These are phyloP conservation scores for Venturia pyrina DNA, from an alignment of 2,329 filamentous ascomycete genomes.

Conservation along the genomic window DNA sequence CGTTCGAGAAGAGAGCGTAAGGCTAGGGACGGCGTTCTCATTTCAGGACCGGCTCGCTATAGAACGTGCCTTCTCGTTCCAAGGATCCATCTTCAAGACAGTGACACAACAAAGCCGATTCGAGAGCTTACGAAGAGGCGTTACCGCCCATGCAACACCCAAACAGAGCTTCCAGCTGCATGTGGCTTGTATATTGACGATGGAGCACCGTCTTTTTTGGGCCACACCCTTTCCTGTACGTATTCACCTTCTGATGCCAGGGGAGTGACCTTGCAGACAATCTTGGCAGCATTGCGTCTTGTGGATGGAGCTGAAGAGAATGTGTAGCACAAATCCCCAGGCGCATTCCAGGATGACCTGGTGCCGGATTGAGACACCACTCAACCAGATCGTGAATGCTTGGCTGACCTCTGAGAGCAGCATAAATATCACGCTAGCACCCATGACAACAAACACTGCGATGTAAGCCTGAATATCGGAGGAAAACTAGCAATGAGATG, in stretches of 20 bases:
- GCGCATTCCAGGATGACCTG: constrained; percentile 6
- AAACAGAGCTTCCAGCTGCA: background rate
- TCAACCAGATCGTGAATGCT: constrained; percentile 4
- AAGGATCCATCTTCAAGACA: constrained; percentile 1
- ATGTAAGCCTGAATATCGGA: background rate
- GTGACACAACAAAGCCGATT: constrained; percentile 1
- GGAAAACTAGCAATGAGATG: background rate
- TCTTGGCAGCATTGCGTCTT: constrained; percentile 6
- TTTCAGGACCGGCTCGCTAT: background rate
- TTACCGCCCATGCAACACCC: background rate
- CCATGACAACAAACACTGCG: background rate
- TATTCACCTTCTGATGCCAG: background rate
- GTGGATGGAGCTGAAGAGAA: constrained; percentile 5
- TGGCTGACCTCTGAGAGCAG: background rate
- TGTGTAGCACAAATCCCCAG: constrained; percentile 3
- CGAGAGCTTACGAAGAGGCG: constrained; percentile 1
- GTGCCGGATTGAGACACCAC: constrained; percentile 5
- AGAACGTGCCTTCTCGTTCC: background rate
- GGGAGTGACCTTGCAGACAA: background rate
- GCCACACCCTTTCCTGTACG: background rate
- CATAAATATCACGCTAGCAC: background rate
- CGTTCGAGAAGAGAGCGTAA: background rate
- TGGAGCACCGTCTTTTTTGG: background rate
- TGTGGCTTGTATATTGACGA: background rate
- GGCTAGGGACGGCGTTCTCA: background rate